Evolutionary conservation across 1,139 yeast genomes (phyloP).

Genomic region (Geotrichum citri-aurantii): DNA sequence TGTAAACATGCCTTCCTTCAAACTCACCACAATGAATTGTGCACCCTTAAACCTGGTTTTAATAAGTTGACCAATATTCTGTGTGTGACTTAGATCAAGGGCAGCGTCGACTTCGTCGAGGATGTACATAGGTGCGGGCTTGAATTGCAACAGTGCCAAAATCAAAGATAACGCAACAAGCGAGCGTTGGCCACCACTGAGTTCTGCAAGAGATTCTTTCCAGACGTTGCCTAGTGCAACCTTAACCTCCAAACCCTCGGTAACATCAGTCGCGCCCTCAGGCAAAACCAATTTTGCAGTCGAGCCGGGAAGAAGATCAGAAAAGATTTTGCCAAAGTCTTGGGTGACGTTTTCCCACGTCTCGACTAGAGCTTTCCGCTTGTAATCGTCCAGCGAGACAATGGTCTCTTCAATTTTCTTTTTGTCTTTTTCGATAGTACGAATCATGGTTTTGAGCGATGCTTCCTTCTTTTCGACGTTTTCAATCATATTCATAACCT

Average conservation of each 20-base stretch:
- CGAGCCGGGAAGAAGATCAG: slow-evolving; percentile 83
- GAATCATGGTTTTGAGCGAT: slow-evolving; percentile 71
- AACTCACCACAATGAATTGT: slow-evolving; percentile 91
- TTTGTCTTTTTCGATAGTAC: slow-evolving; percentile 86
- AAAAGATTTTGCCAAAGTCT: slow-evolving; percentile 90
- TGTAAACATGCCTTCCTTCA: slow-evolving; percentile 97
- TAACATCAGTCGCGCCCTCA: slow-evolving; percentile 64
- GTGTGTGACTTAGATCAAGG: slow-evolving; percentile 92
- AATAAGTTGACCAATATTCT: slow-evolving; percentile 92
- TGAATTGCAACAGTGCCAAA: slow-evolving; percentile 84
- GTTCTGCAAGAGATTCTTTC: slow-evolving; percentile 92
- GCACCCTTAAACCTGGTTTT: slow-evolving; percentile 93
- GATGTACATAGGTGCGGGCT: slow-evolving; percentile 98
- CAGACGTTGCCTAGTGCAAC: slow-evolving; percentile 89
- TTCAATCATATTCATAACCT: slow-evolving; percentile 91
- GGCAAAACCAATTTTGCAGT: slow-evolving; percentile 84
- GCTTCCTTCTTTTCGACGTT: slow-evolving; percentile 85
- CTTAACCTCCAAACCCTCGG: slow-evolving; percentile 86
- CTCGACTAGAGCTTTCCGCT: slow-evolving; percentile 71
- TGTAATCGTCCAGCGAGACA: slow-evolving; percentile 77
- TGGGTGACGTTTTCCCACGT: slow-evolving; percentile 73
- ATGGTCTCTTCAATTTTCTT: slow-evolving; percentile 85
- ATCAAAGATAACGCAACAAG: slow-evolving; percentile 86
- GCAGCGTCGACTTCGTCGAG: slow-evolving; percentile 98
- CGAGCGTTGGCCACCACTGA: slow-evolving; percentile 97